Evolutionary conservation across 169 alveolate species (phyloP).

Genomic region (Cryptosporidium muris): DNA sequence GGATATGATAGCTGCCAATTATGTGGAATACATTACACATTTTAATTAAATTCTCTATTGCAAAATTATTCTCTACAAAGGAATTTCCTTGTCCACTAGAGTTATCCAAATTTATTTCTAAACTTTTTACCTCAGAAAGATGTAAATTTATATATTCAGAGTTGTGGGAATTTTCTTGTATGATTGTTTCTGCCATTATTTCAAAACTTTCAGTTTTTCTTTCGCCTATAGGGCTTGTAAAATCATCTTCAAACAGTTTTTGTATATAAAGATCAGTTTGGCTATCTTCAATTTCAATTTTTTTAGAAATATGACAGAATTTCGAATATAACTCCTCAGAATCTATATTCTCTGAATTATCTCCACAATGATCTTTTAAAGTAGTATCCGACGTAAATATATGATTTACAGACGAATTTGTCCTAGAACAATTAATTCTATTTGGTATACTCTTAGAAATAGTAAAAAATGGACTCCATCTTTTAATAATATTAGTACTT

Average conservation of each 20-base stretch:
- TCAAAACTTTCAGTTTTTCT: neutral
- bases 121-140: too few species aligned
- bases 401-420: too few species aligned
- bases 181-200: neutral
- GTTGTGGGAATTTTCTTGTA: neutral
- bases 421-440: too few species aligned
- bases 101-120: too few species aligned
- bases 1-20: conserved; percentile 41
- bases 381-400: too few species aligned
- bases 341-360: too few species aligned
- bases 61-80: neutral
- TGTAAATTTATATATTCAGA: too few species aligned
- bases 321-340: too few species aligned
- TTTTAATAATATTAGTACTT: conserved; percentile 14
- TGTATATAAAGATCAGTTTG: neutral
- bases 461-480: conserved; percentile 38
- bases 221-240: neutral
- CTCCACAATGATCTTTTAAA: too few species aligned
- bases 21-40: conserved; percentile 62
- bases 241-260: neutral
- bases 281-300: neutral
- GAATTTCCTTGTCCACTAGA: too few species aligned
- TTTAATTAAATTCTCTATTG: conserved; percentile 22
- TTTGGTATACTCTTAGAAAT: neutral
- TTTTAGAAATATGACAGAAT: neutral